These are phyloP conservation scores for Hypoxylon rickii DNA, from an alignment of 495 filamentous ascomycete species.

Conservation along the genomic window DNA sequence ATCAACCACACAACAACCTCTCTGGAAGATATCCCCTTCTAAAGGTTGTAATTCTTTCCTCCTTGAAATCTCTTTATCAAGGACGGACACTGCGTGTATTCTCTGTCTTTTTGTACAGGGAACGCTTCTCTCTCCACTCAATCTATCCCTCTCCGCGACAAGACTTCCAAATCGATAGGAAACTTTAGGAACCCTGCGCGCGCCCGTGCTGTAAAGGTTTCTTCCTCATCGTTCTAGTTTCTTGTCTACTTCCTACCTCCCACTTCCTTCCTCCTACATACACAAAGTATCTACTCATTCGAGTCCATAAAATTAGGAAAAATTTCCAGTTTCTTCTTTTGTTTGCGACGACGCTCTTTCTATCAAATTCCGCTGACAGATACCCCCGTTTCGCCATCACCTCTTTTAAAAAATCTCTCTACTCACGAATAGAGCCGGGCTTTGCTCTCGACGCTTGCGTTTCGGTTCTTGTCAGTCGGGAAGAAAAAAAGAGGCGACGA, in stretches of 20 bases:
- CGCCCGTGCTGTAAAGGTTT: conserved; percentile 22
- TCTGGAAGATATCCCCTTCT: conserved; percentile 35
- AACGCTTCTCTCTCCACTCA: conserved; percentile 46
- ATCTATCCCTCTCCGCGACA: conserved; percentile 30
- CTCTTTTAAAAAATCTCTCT: conserved; percentile 18
- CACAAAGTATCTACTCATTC: not conserved
- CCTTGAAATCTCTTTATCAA: conserved; percentile 32
- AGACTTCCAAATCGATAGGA: conserved; percentile 12
- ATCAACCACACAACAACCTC: conserved; percentile 46
- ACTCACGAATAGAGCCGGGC: conserved; percentile 27
- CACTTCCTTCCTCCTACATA: not conserved
- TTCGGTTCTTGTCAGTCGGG: conserved; percentile 24
- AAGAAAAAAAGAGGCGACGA: conserved; percentile 28
- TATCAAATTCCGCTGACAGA: conserved; percentile 31
- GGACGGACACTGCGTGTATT: conserved; percentile 37
- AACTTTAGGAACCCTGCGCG: conserved; percentile 25
- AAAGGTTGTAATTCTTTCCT: conserved; percentile 39
- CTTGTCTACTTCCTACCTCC: conserved; percentile 4
- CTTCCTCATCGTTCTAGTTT: conserved; percentile 5
- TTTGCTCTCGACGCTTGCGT: conserved; percentile 23
- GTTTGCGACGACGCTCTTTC: conserved; percentile 30
- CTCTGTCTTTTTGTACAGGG: conserved; percentile 43
- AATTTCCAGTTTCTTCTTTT: conserved; percentile 6
- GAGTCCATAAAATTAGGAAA: not conserved
- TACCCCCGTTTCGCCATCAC: conserved; percentile 25